Conservation (phyloP, 2,329 filamentous ascomycete genomes). For the Botrytis sinoallii region DNA sequence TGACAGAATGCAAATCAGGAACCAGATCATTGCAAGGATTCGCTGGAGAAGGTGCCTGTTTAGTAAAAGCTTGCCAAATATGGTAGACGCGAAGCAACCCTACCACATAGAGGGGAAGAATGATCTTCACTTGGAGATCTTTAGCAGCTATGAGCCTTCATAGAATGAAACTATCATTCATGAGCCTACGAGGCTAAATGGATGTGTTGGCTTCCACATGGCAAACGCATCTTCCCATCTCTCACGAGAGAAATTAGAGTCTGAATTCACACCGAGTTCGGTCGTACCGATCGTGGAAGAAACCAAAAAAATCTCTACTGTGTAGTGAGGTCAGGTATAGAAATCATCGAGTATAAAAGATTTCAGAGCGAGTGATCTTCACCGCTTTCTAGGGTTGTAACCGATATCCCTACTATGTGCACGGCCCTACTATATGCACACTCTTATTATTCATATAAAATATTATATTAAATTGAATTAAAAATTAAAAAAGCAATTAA, state of each 20-base stretch:
- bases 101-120: slow-evolving; percentile 5
- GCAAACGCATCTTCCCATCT: not conserved
- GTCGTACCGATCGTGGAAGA: not conserved
- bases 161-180: not conserved
- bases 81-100: slow-evolving; percentile 2
- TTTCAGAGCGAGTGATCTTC: not conserved
- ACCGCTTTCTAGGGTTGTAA: not conserved
- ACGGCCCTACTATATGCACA: no score
- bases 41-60: not conserved
- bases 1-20: not conserved
- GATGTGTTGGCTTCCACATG: not conserved
- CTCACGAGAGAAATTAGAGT: not conserved
- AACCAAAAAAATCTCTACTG: not conserved
- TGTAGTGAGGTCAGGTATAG: not conserved
- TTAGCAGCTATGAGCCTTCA: not conserved
- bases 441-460: no score
- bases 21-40: not conserved
- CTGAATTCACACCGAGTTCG: not conserved
- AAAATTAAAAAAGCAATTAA: no score
- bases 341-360: not conserved
- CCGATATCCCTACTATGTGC: no score
- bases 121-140: slow-evolving; percentile 7
- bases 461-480: no score
- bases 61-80: not conserved
- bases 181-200: not conserved